Base-by-base conservation (phyloP, 257 asterid species). In the Galeopsis tetrahit region DNA sequence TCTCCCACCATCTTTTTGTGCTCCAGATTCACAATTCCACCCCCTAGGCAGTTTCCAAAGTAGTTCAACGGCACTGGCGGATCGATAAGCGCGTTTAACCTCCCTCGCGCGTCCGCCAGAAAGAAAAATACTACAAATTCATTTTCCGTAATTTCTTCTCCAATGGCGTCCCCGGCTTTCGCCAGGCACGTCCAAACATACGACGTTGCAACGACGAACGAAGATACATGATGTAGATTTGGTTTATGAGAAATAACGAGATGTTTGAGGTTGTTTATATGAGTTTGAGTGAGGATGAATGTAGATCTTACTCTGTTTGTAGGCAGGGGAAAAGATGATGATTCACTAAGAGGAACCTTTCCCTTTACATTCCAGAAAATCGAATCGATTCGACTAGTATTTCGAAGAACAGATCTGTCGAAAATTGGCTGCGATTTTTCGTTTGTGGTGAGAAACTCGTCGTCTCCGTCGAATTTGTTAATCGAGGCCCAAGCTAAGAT, bases 401-500 rank as follows among this genome's bases (percentile, higher is more conserved):
- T 66, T 10, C 10, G 48, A 4, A 66, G 4, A 0, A 42, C 39
- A 0, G 72, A 66, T 42, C 72, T 65, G 10, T 82, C 81, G 14
- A 77, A 77, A 11, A 46, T 9, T 0, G 89, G 90, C 7, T 57
- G 31, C 48, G 51, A 15, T 14, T 72, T 42, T 10, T 58, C 71
- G n/a, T 62, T 42, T 35, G 10, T 38, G 2, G 1, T 5, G 9
- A 75, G 42, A 11, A 71, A 71, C 6, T 59, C 84, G 1, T 66
- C 69, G 10, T 74, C 76, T 13, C 78, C 77, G 2, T 52, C 72
- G 2, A 21, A 21, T 61, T 63, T 81, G 21, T 17, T 63, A 49
- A 76, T 77, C 0, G 80, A 66, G 10, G 92, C 85, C 92, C 95
- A 86, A 0, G 81, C 77, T 60, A 57, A 48, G 51, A 86, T 55